Percentiles rank a stretch among this genome's conserved stretches.
Evolutionary conservation across 345 rosid genomes (phyloP).

Genomic region (Gossypium herbaceum): DNA sequence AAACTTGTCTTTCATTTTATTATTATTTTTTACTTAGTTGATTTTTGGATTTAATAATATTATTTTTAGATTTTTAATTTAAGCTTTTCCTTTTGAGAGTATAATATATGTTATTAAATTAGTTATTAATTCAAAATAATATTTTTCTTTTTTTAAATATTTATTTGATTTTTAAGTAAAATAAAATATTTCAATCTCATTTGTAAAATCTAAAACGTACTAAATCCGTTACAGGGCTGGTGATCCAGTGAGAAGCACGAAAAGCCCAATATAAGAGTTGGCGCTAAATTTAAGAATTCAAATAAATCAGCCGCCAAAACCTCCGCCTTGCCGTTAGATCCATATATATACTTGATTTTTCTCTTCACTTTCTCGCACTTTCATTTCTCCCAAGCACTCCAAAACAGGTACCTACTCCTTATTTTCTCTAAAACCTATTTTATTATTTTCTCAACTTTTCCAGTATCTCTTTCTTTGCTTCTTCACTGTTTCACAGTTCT

Average conservation of each 20-base stretch:
- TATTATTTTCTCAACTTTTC: background rate
- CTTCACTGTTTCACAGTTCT: background rate
- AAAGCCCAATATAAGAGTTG: background rate
- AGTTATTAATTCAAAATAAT: no score
- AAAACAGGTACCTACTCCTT: background rate
- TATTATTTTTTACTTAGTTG: no score
- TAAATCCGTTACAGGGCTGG: background rate
- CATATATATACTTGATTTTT: background rate
- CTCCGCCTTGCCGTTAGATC: background rate
- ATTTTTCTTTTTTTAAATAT: no score
- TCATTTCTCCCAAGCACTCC: background rate
- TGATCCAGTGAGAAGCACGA: background rate
- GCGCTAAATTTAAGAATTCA: background rate
- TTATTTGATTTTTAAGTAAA: no score
- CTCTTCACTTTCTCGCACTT: background rate
- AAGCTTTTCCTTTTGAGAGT: no score
- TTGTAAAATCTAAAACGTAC: background rate
- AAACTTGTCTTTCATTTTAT: no score
- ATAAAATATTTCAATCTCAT: background rate
- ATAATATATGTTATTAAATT: no score
- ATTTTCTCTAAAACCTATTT: background rate
- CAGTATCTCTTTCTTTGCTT: background rate
- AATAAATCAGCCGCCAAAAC: background rate
- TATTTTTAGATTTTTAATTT: no score
- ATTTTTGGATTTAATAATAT: no score